These are phyloP conservation scores for Gynandropsis gynandra DNA, from an alignment of 345 rosid genomes.

Conservation along the genomic window DNA sequence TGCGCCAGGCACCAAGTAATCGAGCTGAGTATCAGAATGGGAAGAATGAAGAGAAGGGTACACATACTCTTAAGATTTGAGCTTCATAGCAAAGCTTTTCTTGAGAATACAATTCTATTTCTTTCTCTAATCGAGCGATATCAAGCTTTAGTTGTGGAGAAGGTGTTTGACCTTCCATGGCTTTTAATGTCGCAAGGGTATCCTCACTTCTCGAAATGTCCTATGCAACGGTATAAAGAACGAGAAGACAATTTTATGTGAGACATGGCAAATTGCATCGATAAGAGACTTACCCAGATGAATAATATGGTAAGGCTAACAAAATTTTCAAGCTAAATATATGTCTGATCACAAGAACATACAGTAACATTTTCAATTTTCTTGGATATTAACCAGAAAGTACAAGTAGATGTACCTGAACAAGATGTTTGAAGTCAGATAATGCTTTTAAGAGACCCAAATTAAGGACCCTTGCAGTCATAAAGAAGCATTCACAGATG, in stretches of 20 bases:
- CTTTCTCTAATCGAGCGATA: slow-evolving; percentile 69
- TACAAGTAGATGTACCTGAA: slow-evolving; percentile 57
- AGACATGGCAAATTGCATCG: slow-evolving; percentile 2
- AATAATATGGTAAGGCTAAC: too few relatives aligned
- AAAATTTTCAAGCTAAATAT: background rate
- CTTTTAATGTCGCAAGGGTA: slow-evolving; percentile 53
- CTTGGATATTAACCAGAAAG: too few relatives aligned
- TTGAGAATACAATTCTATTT: slow-evolving; percentile 65
- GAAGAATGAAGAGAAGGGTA: slow-evolving; percentile 15
- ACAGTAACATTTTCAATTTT: slow-evolving; percentile 2
- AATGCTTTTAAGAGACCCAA: slow-evolving; percentile 91
- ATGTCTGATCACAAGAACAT: slow-evolving; percentile 4
- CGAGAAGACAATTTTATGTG: slow-evolving; percentile 2
- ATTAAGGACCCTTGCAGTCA: slow-evolving; percentile 96
- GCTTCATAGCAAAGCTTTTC: slow-evolving; percentile 95
- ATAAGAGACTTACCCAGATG: too few relatives aligned
- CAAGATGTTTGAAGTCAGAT: slow-evolving; percentile 93
- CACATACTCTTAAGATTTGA: slow-evolving; percentile 80
- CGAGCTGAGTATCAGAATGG: background rate
- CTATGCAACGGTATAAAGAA: slow-evolving; percentile 30
- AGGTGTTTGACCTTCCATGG: slow-evolving; percentile 66
- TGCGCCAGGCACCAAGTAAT: too few relatives aligned
- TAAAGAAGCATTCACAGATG: slow-evolving; percentile 96
- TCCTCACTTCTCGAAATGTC: slow-evolving; percentile 86
- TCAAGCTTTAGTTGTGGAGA: slow-evolving; percentile 61